phyloP scores from a whole-genome alignment of 768 basidiomycete genomes.

The Tephrocybe sp. region DNA sequence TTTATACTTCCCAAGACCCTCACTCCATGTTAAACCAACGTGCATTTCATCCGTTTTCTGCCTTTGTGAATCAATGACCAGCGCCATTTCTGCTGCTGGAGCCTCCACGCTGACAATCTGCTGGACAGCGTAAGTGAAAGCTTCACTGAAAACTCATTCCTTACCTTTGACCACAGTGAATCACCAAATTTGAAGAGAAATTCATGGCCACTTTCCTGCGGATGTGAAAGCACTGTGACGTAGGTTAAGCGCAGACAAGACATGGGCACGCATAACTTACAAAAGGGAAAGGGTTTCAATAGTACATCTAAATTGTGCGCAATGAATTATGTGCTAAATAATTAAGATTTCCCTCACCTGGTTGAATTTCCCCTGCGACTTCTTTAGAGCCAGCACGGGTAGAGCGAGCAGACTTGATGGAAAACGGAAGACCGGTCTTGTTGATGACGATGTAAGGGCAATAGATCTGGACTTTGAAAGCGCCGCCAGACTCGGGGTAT shows the following conservation, averaged over 20 bases:
- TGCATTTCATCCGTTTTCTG: conserved; percentile 71
- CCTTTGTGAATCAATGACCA: conserved; percentile 65
- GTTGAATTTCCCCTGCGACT: conserved; percentile 77
- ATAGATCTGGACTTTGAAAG: conserved; percentile 95
- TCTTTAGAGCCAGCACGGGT: conserved; percentile 67
- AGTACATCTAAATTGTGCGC: conserved; percentile 38
- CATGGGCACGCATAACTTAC: conserved; percentile 43
- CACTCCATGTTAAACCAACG: conserved; percentile 87
- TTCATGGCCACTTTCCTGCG: conserved; percentile 77
- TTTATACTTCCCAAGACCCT: conserved; percentile 97
- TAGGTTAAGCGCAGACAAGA: neutral
- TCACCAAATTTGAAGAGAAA: conserved; percentile 79
- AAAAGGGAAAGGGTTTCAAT: conserved; percentile 67
- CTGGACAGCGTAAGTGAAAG: neutral
- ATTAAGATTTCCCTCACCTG: conserved; percentile 41
- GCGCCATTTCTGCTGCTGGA: conserved; percentile 83
- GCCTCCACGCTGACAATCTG: conserved; percentile 90
- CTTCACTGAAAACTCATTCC: neutral
- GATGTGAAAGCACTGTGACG: conserved; percentile 79
- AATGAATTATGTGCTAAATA: conserved; percentile 3
- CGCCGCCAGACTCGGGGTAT: conserved; percentile 88
- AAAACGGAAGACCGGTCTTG: conserved; percentile 87
- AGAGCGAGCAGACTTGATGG: conserved; percentile 62
- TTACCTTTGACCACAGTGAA: conserved; percentile 88
- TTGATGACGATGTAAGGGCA: conserved; percentile 89